Percentiles rank a stretch among this genome's conserved stretches.
Conservation (phyloP, 345 rosid genomes). For the Hirschfeldia incana region DNA sequence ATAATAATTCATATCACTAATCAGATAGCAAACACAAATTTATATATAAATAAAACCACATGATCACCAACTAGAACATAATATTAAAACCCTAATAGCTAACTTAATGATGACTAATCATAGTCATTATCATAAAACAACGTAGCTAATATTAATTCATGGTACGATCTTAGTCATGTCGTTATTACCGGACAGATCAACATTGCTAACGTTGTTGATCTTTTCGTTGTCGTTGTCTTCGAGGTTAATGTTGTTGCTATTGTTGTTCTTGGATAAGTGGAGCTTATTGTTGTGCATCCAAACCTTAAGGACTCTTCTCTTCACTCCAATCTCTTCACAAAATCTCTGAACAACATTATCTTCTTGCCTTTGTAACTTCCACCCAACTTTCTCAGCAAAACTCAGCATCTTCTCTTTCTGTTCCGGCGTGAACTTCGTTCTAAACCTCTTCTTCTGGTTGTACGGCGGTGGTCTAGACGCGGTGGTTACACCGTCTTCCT, state of each 20-base stretch:
- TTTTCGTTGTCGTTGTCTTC: conserved; percentile 30
- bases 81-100: conserved; percentile 25
- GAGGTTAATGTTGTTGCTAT: conserved; percentile 27
- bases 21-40: conserved; percentile 18
- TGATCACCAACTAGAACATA: background rate
- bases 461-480: conserved; percentile 38
- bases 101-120: conserved; percentile 16
- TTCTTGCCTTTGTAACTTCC: conserved; percentile 95
- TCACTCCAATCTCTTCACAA: conserved; percentile 63
- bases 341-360: conserved; percentile 82
- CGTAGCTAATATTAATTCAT: conserved; percentile 11
- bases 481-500: conserved; percentile 37
- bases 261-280: conserved; percentile 38
- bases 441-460: conserved; percentile 67
- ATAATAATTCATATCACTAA: conserved; percentile 2
- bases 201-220: conserved; percentile 30
- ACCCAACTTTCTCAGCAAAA: conserved; percentile 90
- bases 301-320: conserved; percentile 65
- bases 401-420: conserved; percentile 91
- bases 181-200: conserved; percentile 32
- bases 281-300: conserved; percentile 85
- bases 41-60: conserved; percentile 20
- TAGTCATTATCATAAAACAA: conserved; percentile 20
- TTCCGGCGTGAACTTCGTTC: conserved; percentile 90
- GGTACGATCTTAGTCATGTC: conserved; percentile 27